These are phyloP conservation scores for Artemisia tridentata DNA, from an alignment of 129 eudicot species.

Conservation along the genomic window DNA sequence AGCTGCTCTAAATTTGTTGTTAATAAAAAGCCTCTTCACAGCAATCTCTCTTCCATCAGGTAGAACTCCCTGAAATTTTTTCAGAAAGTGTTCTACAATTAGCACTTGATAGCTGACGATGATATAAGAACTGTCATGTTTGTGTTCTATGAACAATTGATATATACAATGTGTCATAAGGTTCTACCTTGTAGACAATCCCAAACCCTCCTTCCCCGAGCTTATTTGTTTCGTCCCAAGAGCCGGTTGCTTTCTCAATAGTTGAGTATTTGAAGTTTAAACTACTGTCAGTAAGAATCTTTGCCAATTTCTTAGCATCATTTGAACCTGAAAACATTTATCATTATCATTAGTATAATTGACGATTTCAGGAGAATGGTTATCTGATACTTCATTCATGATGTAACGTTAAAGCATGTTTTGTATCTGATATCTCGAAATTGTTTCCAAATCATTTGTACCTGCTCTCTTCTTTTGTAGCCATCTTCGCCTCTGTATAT, in stretches of 20 bases:
- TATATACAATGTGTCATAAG: slow-evolving; percentile 6
- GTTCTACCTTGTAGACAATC: slow-evolving; percentile 69
- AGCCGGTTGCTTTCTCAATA: slow-evolving; percentile 68
- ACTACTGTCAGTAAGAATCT: slow-evolving; percentile 64
- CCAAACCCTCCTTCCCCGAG: slow-evolving; percentile 94
- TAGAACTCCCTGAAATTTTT: slow-evolving; percentile 58
- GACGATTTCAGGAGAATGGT: slow-evolving; percentile 10
- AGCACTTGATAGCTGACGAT: background rate
- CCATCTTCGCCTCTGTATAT: slow-evolving; percentile 47
- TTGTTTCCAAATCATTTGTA: slow-evolving; percentile 10
- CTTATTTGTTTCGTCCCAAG: slow-evolving; percentile 69
- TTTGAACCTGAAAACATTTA: slow-evolving; percentile 34
- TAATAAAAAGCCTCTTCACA: slow-evolving; percentile 85
- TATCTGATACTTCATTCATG: slow-evolving; percentile 2
- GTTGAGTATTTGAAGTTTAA: slow-evolving; percentile 75
- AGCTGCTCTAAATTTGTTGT: slow-evolving; percentile 82
- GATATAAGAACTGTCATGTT: background rate
- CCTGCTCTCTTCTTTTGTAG: slow-evolving; percentile 75
- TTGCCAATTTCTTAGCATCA: slow-evolving; percentile 55
- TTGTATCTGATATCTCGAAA: slow-evolving; percentile 8
- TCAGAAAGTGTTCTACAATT: slow-evolving; percentile 1
- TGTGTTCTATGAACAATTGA: background rate
- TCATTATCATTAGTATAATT: background rate
- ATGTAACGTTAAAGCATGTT: slow-evolving; percentile 7
- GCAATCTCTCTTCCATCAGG: slow-evolving; percentile 92